Conservation (phyloP, 2,329 filamentous ascomycete genomes). For the Passalora sequoiae region DNA sequence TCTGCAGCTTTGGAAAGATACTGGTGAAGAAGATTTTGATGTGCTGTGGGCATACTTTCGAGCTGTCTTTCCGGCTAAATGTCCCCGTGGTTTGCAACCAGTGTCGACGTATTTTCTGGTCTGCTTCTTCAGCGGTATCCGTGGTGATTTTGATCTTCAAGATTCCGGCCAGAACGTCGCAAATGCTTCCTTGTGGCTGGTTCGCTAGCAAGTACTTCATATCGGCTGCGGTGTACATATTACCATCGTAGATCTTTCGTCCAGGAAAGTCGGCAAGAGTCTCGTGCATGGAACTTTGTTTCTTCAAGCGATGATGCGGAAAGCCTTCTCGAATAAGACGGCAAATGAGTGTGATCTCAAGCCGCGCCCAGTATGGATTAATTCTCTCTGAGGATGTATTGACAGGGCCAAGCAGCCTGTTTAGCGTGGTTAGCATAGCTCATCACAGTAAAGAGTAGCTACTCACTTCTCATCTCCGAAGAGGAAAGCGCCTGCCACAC, state of each 20-base stretch:
- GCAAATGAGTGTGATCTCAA: constrained; percentile 11
- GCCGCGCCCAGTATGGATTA: constrained; percentile 13
- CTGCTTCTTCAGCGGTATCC: not conserved
- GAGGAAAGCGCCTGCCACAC: constrained; percentile 15
- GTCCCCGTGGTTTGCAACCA: not conserved
- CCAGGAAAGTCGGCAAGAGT: not conserved
- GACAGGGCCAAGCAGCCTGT: constrained; percentile 16
- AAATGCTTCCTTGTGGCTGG: not conserved
- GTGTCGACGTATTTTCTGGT: not conserved
- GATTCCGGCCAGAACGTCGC: too few relatives aligned
- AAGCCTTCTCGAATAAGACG: constrained; percentile 13
- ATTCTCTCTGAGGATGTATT: constrained; percentile 13
- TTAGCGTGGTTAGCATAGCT: too few relatives aligned
- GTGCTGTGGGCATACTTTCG: not conserved
- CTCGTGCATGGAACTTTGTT: constrained; percentile 14
- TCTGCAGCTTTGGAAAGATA: constrained; percentile 13
- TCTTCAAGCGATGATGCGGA: constrained; percentile 9
- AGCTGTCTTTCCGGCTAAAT: not conserved
- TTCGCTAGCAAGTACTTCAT: not conserved
- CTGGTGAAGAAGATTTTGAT: constrained; percentile 8
- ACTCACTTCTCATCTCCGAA: constrained; percentile 21
- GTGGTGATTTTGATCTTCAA: not conserved
- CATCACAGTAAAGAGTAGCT: not conserved
- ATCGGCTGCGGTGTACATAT: not conserved
- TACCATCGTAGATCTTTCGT: not conserved